Base-by-base conservation (phyloP, 2,329 filamentous ascomycete species). In the Scedosporium aurantiacum region DNA sequence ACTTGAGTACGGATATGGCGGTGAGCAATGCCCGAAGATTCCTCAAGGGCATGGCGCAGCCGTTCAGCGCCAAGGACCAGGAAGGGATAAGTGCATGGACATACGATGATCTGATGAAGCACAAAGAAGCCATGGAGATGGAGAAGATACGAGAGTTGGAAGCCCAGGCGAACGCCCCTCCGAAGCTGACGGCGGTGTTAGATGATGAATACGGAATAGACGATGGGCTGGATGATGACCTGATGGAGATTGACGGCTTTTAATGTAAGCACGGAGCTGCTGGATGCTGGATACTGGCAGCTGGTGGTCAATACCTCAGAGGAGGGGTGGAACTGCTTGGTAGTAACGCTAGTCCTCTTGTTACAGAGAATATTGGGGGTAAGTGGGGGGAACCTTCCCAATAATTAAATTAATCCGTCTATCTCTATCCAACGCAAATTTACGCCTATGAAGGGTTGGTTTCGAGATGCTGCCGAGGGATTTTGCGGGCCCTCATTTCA, bases 51-150 rank as follows among this genome's bases (percentile, higher is more conserved):
- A 99, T 99, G 90, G 92, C 90, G 4, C 91, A 95, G 71, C 92
- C 92, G 3, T 96, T 96, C 75, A 84, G 84, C 54, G 78, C 86
- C 0, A 87, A 83, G 66, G 87, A 96, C 71, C 91, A 96, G 69
- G 92, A 97, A 66, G 94, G 93, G 0, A 90, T 97, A 69, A 94
- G 90, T 68, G 95, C 90, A 8, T 99, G 94, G 94, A 91, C 87
- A 63, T 76, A 90, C 47, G 82, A 84, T 63, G 91, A 97, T 69
- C 74, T 97, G 59, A 83, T 87, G 73, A 80, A 77, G 58, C 88
- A 96, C 74, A 88, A 95, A 77, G 83, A 86, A 71, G 90, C 89
- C 74, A 77, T 84, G 67, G 87, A 89, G 63, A 77, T 86, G 64
- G 86, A 90, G 66, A 81, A 77, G 65, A 89, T 89, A 66, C 78